Evolutionary conservation across 179 eudicot species (phyloP), one percentile per base, ranked within the genome.

Genomic region (Gypsophila paniculata): DNA sequence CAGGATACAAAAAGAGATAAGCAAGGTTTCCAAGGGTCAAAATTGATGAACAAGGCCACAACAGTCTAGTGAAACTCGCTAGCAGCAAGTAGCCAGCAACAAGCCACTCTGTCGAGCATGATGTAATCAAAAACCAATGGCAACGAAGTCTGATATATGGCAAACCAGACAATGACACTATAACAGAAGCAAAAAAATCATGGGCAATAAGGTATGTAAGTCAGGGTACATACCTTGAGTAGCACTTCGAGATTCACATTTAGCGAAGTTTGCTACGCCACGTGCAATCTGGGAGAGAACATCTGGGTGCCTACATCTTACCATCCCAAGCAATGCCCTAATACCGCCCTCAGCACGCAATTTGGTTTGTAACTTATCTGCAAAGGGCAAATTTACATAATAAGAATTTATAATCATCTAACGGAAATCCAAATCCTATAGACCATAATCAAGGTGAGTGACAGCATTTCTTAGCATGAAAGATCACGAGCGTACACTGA

Each of bases 231-330:
- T 84, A 90, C 99, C 99, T 70, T 90, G 96, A 72, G 85, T 77
- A 39, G 91, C 84, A 70, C 90, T 82, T 65, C 98, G 86, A 54
- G 99, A 95, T 76, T 95, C 99, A 65, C 97, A 95, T 82, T 95
- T 95, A 4, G 99, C 97, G 69, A 95, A 95, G 80, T 95, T 95
- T 59, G 99, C 99, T 61, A 95, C 80, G 59, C 99, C 99, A 26
- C 98, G 95, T 22, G 99, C 99, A 84, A 95, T 96, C 85, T 95
- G 99, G 44, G 91, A 85, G 49, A 95, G 93, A 72, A 95, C 99
- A 79, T 95, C 99, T n/a, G 96, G 93, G 83, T 95, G 99, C 67
- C 98, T 82, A 72, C 98, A 90, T 80, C 98, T 83, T 38, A 95
- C 99, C 98, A 95, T 95, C 59, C 90, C 93, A 67, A 95, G 84